Conservation (phyloP, 75 land plant genomes). For the Sequoia sempervirens region DNA sequence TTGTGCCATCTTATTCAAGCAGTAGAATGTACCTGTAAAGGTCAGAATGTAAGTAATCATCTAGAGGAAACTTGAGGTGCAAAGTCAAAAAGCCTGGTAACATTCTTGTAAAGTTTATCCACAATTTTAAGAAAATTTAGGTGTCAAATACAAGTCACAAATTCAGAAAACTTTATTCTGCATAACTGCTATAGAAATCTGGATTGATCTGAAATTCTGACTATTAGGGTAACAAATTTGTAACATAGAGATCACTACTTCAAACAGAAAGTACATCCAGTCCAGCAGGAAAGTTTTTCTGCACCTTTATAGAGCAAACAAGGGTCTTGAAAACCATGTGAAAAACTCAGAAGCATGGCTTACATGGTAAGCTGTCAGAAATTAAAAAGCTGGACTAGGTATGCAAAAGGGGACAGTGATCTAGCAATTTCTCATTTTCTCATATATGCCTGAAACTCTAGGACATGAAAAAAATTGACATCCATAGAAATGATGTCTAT, state of each 20-base stretch:
- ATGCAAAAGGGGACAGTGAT: neutral
- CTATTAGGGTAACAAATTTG: neutral
- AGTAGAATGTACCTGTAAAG: neutral
- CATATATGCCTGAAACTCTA: neutral
- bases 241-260: neutral
- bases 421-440: neutral
- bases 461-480: neutral
- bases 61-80: neutral
- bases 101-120: neutral
- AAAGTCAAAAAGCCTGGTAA: neutral
- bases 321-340: neutral
- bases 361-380: neutral
- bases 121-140: neutral
- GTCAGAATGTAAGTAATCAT: neutral
- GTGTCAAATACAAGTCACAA: neutral
- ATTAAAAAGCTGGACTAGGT: neutral
- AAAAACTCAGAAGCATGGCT: neutral
- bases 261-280: neutral
- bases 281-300: neutral
- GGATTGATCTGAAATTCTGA: neutral
- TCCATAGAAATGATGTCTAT: neutral
- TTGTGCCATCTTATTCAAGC: conserved; percentile 29
- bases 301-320: neutral
- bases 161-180: neutral
- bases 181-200: neutral